Base-by-base conservation (phyloP, 1,284 basidiomycete species). In the Ceratobasidium sp. region DNA sequence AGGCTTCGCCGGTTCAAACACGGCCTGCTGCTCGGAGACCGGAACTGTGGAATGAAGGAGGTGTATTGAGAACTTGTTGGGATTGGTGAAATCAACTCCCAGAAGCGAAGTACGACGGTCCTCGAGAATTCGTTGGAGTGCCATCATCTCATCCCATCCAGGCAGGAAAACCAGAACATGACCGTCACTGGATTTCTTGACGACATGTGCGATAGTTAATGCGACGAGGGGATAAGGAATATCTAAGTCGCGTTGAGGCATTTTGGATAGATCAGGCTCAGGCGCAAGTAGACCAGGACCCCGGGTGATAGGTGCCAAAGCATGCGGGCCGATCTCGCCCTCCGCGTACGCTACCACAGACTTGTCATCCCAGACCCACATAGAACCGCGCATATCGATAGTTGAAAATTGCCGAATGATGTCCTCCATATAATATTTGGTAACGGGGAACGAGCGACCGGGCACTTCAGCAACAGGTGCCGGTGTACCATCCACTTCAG, bases 101-200 rank as follows among this genome's bases (percentile, higher is more conserved):
- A 94, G 84, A 1, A 91, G 87, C 1, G 90, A 89, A 52, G 82
- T 84, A 20, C 83, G 82, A 5, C 83, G 80, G 41, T 90, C 88
- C 70, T 88, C 83, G 18, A 98, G 87, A 54, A 90, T 87, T 78
- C 90, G 90, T 81, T 96, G 91, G 38, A 96, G 91, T n/a, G 89
- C 87, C 80, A 90, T 90, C 79, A 99, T 98, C 83, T 98, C 97
- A 65, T 98, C 96, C 94, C 94, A 96, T 14, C 95, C 95, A 14
- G 96, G 94, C 35, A 97, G 84, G 87, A 98, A 98, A 38, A 97
- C 95, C 59, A 98, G 89, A 52, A 97, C 93, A 82, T 98, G 96
- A 0, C 96, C 96, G 46, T 95, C 93, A 44, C 92, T 87, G 0
- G 96, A 93, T 66, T 88, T 89, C 70, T 89, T 86, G 44, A 98